A percentile compares a stretch with the other conserved stretches of the same genome.
These are phyloP conservation scores for Eucalyptus cloeziana DNA, from an alignment of 345 rosid genomes.

Conservation along the genomic window DNA sequence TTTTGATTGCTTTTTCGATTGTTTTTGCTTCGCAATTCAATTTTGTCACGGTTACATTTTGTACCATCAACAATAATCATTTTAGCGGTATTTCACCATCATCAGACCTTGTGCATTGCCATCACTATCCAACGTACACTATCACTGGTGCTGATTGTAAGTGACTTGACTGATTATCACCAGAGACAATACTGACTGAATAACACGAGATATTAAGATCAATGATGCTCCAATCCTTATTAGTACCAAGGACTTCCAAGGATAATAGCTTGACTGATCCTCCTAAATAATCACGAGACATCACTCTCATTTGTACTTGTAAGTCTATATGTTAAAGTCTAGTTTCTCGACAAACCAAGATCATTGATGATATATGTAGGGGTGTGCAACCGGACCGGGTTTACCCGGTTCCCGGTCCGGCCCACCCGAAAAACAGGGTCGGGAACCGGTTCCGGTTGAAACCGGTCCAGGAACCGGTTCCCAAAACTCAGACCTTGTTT, in stretches of 20 bases:
- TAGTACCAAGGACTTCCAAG: neutral
- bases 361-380: neutral
- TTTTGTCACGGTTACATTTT: neutral
- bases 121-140: neutral
- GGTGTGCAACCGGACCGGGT: too few relatives aligned
- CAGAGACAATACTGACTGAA: too few relatives aligned
- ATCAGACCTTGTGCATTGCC: neutral
- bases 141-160: neutral
- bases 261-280: neutral
- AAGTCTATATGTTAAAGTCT: neutral
- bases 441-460: too few relatives aligned
- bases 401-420: rapidly evolving
- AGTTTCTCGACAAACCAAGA: neutral
- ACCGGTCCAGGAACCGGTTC: too few relatives aligned
- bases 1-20: neutral
- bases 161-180: neutral
- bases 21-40: neutral
- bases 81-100: neutral
- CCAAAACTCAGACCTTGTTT: too few relatives aligned
- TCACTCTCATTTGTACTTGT: neutral
- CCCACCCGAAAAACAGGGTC: too few relatives aligned
- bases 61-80: neutral
- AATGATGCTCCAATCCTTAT: neutral
- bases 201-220: neutral
- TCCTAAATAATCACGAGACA: neutral